These are phyloP conservation scores for Termitomyces sp. DNA, from an alignment of 768 basidiomycete species.

Conservation along the genomic window DNA sequence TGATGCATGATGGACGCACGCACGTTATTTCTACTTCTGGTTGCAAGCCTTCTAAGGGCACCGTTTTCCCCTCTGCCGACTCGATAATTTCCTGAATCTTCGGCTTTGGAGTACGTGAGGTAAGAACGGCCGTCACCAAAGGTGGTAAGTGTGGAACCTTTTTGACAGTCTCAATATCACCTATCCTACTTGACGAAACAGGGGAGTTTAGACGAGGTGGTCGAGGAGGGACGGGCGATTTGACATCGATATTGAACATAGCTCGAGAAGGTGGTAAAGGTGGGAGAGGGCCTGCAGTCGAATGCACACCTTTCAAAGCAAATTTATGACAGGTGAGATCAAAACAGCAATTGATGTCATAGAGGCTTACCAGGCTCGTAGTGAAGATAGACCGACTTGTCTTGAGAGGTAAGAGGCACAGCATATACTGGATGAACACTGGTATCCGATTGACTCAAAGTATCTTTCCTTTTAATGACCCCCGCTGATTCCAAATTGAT, in stretches of 20 bases:
- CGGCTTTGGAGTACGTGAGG: constrained; percentile 14
- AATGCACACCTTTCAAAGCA: constrained; percentile 40
- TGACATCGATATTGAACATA: constrained; percentile 38
- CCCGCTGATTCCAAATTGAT: constrained; percentile 34
- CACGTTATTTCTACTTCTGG: constrained; percentile 9
- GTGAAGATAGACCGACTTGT: constrained; percentile 40
- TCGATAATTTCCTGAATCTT: constrained; percentile 1
- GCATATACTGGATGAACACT: constrained; percentile 17
- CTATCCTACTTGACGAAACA: constrained; percentile 31
- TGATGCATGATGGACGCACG: constrained; percentile 1
- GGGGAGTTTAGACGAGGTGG: constrained; percentile 62
- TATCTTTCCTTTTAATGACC: constrained; percentile 6
- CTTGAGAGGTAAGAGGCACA: constrained; percentile 19
- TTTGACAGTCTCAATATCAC: constrained; percentile 52
- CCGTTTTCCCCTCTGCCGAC: constrained; percentile 2
- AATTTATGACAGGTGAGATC: constrained; percentile 10
- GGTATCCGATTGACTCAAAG: constrained; percentile 17
- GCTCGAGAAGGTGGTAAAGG: constrained; percentile 51
- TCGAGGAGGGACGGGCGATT: constrained; percentile 48
- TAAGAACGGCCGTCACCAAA: constrained; percentile 44
- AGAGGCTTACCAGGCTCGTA: constrained; percentile 53
- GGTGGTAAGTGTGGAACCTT: constrained; percentile 55
- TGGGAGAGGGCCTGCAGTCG: constrained; percentile 70
- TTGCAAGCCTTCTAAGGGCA: neutral
- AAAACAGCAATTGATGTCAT: neutral